A percentile compares a stretch with the other conserved stretches of the same genome.
These are phyloP conservation scores for Alternaria metachromatica DNA, from an alignment of 2,329 filamentous ascomycete genomes.

Conservation along the genomic window DNA sequence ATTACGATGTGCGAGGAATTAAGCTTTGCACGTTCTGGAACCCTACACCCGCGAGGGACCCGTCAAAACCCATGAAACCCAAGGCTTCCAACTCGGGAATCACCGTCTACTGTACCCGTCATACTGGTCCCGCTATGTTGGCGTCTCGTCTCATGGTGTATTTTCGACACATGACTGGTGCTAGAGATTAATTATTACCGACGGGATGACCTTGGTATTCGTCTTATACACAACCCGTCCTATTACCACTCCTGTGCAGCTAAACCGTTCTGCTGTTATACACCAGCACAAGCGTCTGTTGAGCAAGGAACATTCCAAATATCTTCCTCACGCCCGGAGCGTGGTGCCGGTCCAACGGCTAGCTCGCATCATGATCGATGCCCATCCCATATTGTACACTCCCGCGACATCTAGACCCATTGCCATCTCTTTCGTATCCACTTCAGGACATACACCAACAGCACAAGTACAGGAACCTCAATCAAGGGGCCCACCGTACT, in stretches of 20 bases:
- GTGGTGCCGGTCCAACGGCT: background rate
- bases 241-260: background rate
- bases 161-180: background rate
- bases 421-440: slow-evolving; percentile 62
- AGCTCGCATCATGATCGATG: background rate
- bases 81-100: background rate
- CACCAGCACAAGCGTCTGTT: background rate
- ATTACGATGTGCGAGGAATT: background rate
- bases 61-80: background rate
- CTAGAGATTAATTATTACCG: background rate
- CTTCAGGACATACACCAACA: slow-evolving; percentile 75
- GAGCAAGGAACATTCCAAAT: slow-evolving; percentile 1
- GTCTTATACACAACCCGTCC: background rate
- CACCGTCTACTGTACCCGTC: background rate
- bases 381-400: background rate
- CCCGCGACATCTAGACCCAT: slow-evolving; percentile 51
- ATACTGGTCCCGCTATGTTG: background rate
- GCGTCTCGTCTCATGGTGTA: background rate
- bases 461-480: slow-evolving; percentile 82
- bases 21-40: background rate
- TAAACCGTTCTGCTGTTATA: background rate
- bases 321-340: background rate
- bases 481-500: slow-evolving; percentile 85
- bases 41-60: background rate
- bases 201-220: background rate